Conservation (phyloP, 2,329 filamentous ascomycete genomes). For the Helicocarpus griseus region DNA sequence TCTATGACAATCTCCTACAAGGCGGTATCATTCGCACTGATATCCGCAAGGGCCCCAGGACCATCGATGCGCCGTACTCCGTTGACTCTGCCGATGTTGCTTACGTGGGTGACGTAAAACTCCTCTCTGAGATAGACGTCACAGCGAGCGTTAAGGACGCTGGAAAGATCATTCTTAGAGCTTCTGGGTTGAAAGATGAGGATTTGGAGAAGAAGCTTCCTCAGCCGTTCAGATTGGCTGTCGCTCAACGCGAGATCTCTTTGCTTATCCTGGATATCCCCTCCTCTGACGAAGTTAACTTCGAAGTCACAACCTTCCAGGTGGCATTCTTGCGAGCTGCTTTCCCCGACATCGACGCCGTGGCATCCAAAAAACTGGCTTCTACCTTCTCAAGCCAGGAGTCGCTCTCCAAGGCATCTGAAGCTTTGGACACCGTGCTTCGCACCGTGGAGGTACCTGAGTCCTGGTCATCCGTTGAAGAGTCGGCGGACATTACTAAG, state of each 20-base stretch:
- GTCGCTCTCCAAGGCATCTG: conserved; percentile 49
- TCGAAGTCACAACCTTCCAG: conserved; percentile 62
- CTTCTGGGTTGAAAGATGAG: conserved; percentile 73
- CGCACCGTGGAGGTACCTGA: conserved; percentile 66
- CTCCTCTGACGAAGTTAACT: conserved; percentile 55
- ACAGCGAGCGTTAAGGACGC: conserved; percentile 59
- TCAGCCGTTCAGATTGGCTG: conserved; percentile 56
- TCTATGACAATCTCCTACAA: conserved; percentile 54
- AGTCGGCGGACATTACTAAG: conserved; percentile 26
- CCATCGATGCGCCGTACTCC: conserved; percentile 74
- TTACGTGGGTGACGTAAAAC: conserved; percentile 67
- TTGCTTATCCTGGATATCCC: conserved; percentile 69
- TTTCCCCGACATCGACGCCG: conserved; percentile 53
- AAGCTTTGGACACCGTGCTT: conserved; percentile 58
- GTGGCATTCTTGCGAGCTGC: conserved; percentile 75
- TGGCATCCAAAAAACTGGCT: conserved; percentile 58
- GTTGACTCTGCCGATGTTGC: conserved; percentile 69
- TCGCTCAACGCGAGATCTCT: conserved; percentile 60
- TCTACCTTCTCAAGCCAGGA: conserved; percentile 51
- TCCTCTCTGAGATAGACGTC: conserved; percentile 70
- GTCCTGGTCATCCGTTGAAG: conserved; percentile 64
- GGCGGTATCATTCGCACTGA: conserved; percentile 79
- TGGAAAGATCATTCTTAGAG: conserved; percentile 64
- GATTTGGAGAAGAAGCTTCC: conserved; percentile 82
- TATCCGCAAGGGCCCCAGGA: conserved; percentile 71